Evolutionary conservation across 371 early-diverging fungal genomes (phyloP).

Genomic region (Entomophthora muscae): DNA sequence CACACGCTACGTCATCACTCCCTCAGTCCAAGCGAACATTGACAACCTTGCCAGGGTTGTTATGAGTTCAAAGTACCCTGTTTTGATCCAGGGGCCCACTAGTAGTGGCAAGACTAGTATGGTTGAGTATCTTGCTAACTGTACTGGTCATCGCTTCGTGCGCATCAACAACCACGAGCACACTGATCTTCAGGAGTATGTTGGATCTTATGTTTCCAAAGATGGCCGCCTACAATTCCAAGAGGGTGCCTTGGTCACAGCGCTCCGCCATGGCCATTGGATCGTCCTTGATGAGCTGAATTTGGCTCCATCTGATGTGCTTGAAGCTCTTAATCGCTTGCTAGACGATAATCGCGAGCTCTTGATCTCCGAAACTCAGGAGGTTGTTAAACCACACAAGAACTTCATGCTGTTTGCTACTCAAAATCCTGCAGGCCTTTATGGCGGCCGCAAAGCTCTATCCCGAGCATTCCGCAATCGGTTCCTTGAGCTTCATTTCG

Average conservation of each 20-base stretch:
- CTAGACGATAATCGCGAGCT: conserved; percentile 99
- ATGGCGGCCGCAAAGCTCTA: conserved; percentile 98
- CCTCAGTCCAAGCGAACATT: conserved; percentile 70
- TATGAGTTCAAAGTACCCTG: conserved; percentile 78
- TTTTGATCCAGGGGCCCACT: conserved; percentile 99
- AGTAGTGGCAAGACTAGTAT: conserved; percentile 99
- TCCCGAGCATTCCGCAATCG: conserved; percentile 98
- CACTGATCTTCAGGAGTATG: conserved; percentile 97
- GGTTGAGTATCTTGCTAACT: conserved; percentile 92
- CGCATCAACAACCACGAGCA: conserved; percentile 99
- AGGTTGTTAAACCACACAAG: conserved; percentile 86
- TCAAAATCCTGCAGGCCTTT: conserved; percentile 95
- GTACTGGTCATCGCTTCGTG: conserved; percentile 84
- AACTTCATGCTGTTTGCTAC: conserved; percentile 99
- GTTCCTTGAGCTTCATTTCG: conserved; percentile 94
- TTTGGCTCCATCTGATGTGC: conserved; percentile 97
- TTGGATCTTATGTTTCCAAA: conserved; percentile 83
- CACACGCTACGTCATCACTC: conserved; percentile 69
- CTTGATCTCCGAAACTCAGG: conserved; percentile 92
- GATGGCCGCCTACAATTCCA: conserved; percentile 83
- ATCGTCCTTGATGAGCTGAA: conserved; percentile 99
- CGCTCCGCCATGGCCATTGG: conserved; percentile 96
- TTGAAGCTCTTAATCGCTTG: conserved; percentile 98
- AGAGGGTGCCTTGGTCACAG: conserved; percentile 93
- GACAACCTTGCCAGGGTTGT: conserved; percentile 83